phyloP scores from a whole-genome alignment of 2,329 filamentous ascomycete species.

The Ophiostoma sp. region DNA sequence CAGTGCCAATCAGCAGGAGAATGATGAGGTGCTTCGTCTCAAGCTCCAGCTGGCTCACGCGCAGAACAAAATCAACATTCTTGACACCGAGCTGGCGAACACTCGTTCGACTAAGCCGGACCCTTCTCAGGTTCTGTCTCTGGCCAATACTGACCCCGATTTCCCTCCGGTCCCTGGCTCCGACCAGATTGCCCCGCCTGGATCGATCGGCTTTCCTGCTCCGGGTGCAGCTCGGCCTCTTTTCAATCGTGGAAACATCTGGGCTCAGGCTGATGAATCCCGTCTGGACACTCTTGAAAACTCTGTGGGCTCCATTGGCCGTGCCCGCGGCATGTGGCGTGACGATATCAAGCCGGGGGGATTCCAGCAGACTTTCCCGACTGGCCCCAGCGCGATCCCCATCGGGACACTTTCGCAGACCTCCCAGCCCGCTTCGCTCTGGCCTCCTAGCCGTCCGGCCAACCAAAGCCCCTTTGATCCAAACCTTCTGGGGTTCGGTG shows the following conservation, averaged over 20 bases:
- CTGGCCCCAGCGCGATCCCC: conserved; percentile 34
- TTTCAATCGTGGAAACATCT: conserved; percentile 48
- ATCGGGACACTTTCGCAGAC: conserved; percentile 36
- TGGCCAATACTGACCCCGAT: conserved; percentile 42
- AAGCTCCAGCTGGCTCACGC: conserved; percentile 72
- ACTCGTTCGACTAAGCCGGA: conserved; percentile 62
- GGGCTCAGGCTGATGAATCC: conserved; percentile 56
- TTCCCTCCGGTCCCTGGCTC: conserved; percentile 30
- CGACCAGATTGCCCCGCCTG: conserved; percentile 24
- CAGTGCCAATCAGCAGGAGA: conserved; percentile 51
- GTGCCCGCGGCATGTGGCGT: conserved; percentile 26
- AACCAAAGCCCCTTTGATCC: conserved; percentile 46
- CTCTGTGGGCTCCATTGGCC: conserved; percentile 41
- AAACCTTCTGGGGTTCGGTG: conserved; percentile 33
- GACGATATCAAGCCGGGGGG: conserved; percentile 44
- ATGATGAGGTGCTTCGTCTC: conserved; percentile 64
- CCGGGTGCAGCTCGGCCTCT: conserved; percentile 40
- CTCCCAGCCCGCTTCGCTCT: conserved; percentile 44
- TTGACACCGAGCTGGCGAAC: conserved; percentile 69
- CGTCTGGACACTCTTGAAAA: conserved; percentile 59
- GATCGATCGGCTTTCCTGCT: conserved; percentile 29
- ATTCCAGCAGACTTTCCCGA: conserved; percentile 37
- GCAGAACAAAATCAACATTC: conserved; percentile 67
- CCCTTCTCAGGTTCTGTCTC: conserved; percentile 55
- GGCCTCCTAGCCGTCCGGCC: conserved; percentile 47